Base-by-base conservation (phyloP, 2,329 filamentous ascomycete species). In the Aspergillus thermomutatus region DNA sequence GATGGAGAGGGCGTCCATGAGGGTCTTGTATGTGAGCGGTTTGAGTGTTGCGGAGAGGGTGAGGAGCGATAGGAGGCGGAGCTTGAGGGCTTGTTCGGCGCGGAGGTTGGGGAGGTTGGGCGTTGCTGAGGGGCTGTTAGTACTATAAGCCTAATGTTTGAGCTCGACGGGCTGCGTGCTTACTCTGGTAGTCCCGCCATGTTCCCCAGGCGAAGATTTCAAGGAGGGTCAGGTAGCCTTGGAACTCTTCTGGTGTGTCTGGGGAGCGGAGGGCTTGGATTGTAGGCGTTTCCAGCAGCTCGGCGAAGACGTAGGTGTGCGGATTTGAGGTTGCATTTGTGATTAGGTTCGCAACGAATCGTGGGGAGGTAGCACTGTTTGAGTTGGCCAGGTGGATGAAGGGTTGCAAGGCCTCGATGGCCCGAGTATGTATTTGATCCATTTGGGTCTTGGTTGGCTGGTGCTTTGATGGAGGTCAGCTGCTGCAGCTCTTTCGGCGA, bases 121-220 rank as follows among this genome's bases (percentile, higher is more conserved):
- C 11, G 77, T 79, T 63, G 74, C 77, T 80, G 72, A 19, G 11
- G 5, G 10, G 43, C 37, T 8, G 41, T 23, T 25, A 41, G 51
- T 37, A 8, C 49, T 10, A 45, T 62, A 52, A 53, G 55, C 17
- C 40, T 14, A 31, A 31, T 9, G 55, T 53, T 46, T 4, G 21
- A 37, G 40, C 52, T 41, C 11, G 21, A 43, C 11, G 45, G 25
- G 48, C 23, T 8, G 25, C 23, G 19, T 45, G 34, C 70, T 55
- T 69, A 86, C 85, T 71, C 72, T 83, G 80, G 79, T 96, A 97
- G 65, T 88, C 84, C 58, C 83, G 79, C 80, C 91, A 97, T 58
- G 91, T 96, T 59, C 93, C 94, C 81, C 94, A 91, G 57, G 92
- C 90, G 76, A 99, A 99, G 67, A 95, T 87, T 74, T 92, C 83